Evolutionary conservation across 192 early-diverging fungal species (phyloP), one percentile per base, ranked within the genome.

Genomic region (Rhizophagus prolifer): DNA sequence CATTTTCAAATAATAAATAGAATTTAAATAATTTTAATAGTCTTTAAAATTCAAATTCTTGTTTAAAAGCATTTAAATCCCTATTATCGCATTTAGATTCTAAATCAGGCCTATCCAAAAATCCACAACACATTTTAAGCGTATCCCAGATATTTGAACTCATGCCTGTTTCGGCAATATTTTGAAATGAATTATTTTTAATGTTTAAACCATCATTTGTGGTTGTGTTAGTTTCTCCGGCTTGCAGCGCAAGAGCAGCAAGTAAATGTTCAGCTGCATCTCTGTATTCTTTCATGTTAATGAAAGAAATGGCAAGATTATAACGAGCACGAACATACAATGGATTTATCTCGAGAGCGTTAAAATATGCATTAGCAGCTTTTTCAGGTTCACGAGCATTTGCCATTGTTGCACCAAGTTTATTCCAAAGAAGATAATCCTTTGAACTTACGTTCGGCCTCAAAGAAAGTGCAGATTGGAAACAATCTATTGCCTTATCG

Each of bases 341-440:
- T 21, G 98, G 98, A 68, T 98, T 96, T 78, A 99, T 91, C 79
- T 96, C 90, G 46, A 99, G 87, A 2, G 97, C 98, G 21, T 92
- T 88, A 74, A 92, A 96, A 79, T 99, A 99, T 31, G 97, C 96
- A 13, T 95, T 93, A 9, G 97, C 94, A 10, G 97, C 96, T 19
- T 89, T 86, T 26, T 82, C 70, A 25, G 92, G 88, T 60, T 93
- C 84, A n/a, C 87, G 87, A 16, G 92, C 87, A 78, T 99, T 98
- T 26, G 97, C 98, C 54, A 96, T 87, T 1, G 97, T 99, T 5
- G 98, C 98, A 9, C 98, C 98, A 31, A 98, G 87, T 76, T 95
- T 95, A 86, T 98, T 98, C 95, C 95, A 99, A 47, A 98, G 85
- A 79, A 96, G 84, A 81, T 97, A 97, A 80, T 98, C 95, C 82